A percentile compares a stretch with the other conserved stretches of the same genome.
Evolutionary conservation across 805 yeast species (phyloP).

Genomic region (Lipomyces anomalus): DNA sequence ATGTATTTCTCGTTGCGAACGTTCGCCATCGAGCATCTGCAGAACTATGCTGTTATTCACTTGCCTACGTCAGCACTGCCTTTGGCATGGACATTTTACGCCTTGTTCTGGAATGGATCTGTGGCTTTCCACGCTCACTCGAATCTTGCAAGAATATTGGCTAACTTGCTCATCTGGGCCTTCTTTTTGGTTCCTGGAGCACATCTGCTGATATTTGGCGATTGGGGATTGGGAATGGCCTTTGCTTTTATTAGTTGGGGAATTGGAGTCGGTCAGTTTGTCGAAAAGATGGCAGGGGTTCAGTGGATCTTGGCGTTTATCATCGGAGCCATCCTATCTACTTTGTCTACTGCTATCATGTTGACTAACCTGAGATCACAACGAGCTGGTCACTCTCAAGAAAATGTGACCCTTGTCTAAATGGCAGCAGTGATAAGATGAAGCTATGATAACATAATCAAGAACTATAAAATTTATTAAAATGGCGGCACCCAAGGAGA

Average conservation of each 20-base stretch:
- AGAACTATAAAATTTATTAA: too few relatives aligned
- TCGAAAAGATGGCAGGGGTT: constrained; percentile 63
- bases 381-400: too few relatives aligned
- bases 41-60: constrained; percentile 43
- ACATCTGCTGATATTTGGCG: constrained; percentile 55
- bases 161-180: constrained; percentile 74
- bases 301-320: constrained; percentile 82
- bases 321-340: constrained; percentile 53
- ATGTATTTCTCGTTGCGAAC: constrained; percentile 36
- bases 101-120: constrained; percentile 82
- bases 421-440: too few relatives aligned
- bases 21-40: neutral
- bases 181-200: constrained; percentile 60
- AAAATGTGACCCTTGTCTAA: too few relatives aligned
- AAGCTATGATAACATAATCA: too few relatives aligned
- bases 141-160: constrained; percentile 52
- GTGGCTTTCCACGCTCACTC: constrained; percentile 56
- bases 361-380: too few relatives aligned
- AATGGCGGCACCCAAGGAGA: too few relatives aligned
- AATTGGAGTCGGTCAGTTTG: constrained; percentile 63
- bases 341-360: constrained; percentile 44
- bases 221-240: constrained; percentile 64
- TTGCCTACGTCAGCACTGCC: constrained; percentile 65
- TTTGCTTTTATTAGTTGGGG: constrained; percentile 57
- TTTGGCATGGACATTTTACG: constrained; percentile 65